Evolutionary conservation across 2,329 filamentous ascomycete genomes (phyloP).

Genomic region (Fusarium citri): DNA sequence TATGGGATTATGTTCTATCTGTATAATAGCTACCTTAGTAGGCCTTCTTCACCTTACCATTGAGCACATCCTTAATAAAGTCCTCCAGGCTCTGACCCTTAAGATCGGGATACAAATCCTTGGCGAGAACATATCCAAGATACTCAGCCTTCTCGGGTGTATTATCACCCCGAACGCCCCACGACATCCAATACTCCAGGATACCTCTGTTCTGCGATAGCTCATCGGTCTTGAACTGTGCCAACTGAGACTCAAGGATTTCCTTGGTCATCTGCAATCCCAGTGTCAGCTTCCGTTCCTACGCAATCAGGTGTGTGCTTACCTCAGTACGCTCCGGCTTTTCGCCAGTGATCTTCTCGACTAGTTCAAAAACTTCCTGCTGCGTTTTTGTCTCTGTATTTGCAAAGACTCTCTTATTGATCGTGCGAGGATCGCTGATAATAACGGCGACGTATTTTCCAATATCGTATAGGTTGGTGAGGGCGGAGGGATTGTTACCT

Average conservation of each 20-base stretch:
- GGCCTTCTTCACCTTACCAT: background rate
- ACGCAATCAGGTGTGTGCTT: fast-evolving
- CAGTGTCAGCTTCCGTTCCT: background rate
- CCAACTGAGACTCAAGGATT: background rate
- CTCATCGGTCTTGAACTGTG: background rate
- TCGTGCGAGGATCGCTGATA: background rate
- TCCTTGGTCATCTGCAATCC: conserved; percentile 4
- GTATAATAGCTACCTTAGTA: background rate
- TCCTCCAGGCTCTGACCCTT: conserved; percentile 3
- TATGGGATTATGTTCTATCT: background rate
- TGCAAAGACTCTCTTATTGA: conserved; percentile 12
- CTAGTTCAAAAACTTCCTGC: conserved; percentile 1
- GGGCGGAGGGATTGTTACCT: conserved; percentile 1
- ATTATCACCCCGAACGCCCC: conserved; percentile 20
- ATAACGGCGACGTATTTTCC: conserved; percentile 14
- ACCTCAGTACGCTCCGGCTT: conserved; percentile 12
- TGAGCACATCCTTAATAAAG: background rate
- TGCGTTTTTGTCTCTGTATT: conserved; percentile 8
- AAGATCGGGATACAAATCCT: conserved; percentile 9
- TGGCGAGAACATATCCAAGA: conserved; percentile 13
- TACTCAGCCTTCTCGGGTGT: conserved; percentile 7
- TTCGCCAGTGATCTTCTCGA: conserved; percentile 2
- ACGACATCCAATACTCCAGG: conserved; percentile 16
- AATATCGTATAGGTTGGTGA: background rate
- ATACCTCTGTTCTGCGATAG: background rate